Conservation (phyloP, 2,329 filamentous ascomycete species). For the Exophiala sp. region DNA sequence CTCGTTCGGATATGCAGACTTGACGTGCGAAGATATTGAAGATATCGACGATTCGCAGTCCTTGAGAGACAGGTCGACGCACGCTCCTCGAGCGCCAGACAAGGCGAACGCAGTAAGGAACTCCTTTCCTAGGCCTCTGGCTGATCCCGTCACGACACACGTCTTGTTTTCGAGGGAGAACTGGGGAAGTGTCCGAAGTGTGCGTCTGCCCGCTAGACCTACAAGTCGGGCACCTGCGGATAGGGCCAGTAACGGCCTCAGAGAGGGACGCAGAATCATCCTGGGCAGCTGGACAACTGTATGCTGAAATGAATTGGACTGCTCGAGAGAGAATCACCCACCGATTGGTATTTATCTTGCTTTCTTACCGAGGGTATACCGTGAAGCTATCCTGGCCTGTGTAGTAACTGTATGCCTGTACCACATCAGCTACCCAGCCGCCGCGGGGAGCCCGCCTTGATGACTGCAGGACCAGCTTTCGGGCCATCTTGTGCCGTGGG, state of each 20-base stretch:
- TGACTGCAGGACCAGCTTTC: background rate
- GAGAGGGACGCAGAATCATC: slow-evolving; percentile 1
- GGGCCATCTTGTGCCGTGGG: slow-evolving; percentile 9
- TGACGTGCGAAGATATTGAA: slow-evolving; percentile 31
- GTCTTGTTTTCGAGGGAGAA: slow-evolving; percentile 29
- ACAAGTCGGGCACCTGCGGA: background rate
- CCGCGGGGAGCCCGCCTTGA: slow-evolving; percentile 4
- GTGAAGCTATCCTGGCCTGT: background rate
- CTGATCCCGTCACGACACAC: slow-evolving; percentile 26
- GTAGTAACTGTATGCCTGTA: background rate
- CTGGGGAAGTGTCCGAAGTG: slow-evolving; percentile 20
- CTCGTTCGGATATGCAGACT: slow-evolving; percentile 19
- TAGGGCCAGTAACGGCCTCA: background rate
- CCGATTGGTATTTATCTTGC: no score
- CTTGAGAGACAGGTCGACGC: slow-evolving; percentile 31
- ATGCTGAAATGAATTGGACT: no score
- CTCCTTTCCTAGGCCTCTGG: slow-evolving; percentile 32
- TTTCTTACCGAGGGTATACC: no score
- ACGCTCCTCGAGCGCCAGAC: slow-evolving; percentile 33
- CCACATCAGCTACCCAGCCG: no score
- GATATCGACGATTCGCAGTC: slow-evolving; percentile 30
- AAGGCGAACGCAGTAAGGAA: slow-evolving; percentile 33
- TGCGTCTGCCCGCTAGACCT: background rate
- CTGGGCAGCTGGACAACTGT: background rate
- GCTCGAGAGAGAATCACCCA: no score